phyloP scores from a whole-genome alignment of 352 stramenopile genomes.

The Phytopythium aichiense region DNA sequence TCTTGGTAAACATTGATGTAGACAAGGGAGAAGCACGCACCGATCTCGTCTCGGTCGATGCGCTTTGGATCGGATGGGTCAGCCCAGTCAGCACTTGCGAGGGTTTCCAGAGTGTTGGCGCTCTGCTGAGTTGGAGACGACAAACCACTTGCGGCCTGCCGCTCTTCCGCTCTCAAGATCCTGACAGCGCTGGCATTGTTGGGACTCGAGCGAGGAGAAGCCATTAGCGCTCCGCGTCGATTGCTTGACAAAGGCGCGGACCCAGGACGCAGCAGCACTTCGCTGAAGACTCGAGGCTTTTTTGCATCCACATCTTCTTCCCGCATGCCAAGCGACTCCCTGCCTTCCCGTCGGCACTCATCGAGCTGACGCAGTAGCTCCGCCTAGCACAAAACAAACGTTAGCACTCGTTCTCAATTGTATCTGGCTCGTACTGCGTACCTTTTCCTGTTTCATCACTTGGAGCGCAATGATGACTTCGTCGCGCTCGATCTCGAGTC shows the following conservation, averaged over 20 bases:
- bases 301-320: slow-evolving; percentile 66
- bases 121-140: background rate
- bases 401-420: background rate
- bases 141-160: background rate
- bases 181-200: background rate
- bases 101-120: background rate
- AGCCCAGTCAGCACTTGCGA: background rate
- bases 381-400: slow-evolving; percentile 10
- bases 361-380: slow-evolving; percentile 33
- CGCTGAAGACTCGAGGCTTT: slow-evolving; percentile 39
- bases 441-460: slow-evolving; percentile 38
- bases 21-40: slow-evolving; percentile 3
- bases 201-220: background rate
- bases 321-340: slow-evolving; percentile 53
- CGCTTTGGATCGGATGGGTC: slow-evolving; percentile 2
- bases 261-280: slow-evolving; percentile 18
- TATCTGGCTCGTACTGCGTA: slow-evolving; percentile 5
- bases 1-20: background rate
- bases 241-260: background rate
- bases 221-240: background rate
- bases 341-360: slow-evolving; percentile 33
- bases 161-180: background rate
- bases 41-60: slow-evolving; percentile 20
- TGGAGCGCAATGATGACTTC: slow-evolving; percentile 42
- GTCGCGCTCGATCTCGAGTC: slow-evolving; percentile 49